These are phyloP conservation scores for Wickerhamiella parazyma DNA, from an alignment of 805 yeast genomes.

Conservation along the genomic window DNA sequence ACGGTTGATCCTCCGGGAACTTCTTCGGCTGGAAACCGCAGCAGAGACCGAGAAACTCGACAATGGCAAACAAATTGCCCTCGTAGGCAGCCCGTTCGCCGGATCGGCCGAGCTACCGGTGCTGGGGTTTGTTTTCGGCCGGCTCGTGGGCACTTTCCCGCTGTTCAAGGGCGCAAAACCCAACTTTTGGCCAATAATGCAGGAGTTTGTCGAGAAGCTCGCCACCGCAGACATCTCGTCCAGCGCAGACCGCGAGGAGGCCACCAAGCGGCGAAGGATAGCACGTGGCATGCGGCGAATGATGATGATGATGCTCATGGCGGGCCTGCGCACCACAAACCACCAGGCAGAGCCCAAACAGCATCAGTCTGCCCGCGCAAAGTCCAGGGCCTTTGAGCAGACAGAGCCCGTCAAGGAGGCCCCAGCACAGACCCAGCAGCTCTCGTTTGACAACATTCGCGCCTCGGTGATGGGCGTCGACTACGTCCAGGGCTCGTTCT, in stretches of 20 bases:
- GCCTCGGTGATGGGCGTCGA: slow-evolving; percentile 57
- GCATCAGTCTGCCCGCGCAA: slow-evolving; percentile 7
- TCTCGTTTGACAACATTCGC: slow-evolving; percentile 1
- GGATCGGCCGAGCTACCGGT: slow-evolving; percentile 42
- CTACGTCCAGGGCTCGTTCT: slow-evolving; percentile 20
- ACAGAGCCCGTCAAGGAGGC: slow-evolving; percentile 8
- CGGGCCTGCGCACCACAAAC: slow-evolving; percentile 47
- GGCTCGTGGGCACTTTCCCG: slow-evolving; percentile 61
- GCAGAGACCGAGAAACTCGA: slow-evolving; percentile 49
- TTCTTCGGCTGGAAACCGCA: slow-evolving; percentile 47
- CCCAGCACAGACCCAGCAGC: slow-evolving; percentile 21
- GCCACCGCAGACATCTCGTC: slow-evolving; percentile 57
- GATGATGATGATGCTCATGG: slow-evolving; percentile 55
- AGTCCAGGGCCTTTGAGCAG: slow-evolving; percentile 5
- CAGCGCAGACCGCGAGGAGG: slow-evolving; percentile 60
- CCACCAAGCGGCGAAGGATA: slow-evolving; percentile 54
- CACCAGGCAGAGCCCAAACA: slow-evolving; percentile 32
- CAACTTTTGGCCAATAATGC: slow-evolving; percentile 75
- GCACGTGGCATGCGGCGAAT: slow-evolving; percentile 49
- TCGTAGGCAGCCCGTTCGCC: slow-evolving; percentile 66
- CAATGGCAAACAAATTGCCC: slow-evolving; percentile 47
- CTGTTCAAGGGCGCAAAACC: slow-evolving; percentile 37
- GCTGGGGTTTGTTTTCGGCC: slow-evolving; percentile 47
- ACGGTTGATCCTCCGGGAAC: slow-evolving; percentile 76
- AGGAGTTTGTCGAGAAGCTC: slow-evolving; percentile 69